A percentile compares a stretch with the other conserved stretches of the same genome.
phyloP scores from a whole-genome alignment of 805 yeast genomes.

The Yamadazyma endophytica region DNA sequence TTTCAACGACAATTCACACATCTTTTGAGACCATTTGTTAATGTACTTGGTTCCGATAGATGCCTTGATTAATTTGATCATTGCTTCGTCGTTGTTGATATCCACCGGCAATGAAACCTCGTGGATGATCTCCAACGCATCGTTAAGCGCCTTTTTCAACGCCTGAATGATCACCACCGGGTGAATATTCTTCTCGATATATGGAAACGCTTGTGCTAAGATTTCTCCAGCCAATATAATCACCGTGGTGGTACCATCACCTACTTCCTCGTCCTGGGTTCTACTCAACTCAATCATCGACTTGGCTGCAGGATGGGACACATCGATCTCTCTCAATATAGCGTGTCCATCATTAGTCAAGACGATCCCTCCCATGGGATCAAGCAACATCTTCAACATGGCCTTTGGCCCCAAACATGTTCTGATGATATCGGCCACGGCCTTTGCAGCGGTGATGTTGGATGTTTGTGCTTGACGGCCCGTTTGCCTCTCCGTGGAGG shows the following conservation, averaged over 20 bases:
- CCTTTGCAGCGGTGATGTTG: slow-evolving; percentile 98
- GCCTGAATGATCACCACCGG: slow-evolving; percentile 96
- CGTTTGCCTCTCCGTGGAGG: slow-evolving; percentile 86
- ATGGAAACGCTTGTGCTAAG: slow-evolving; percentile 90
- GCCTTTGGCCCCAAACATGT: slow-evolving; percentile 99
- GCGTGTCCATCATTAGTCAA: slow-evolving; percentile 99
- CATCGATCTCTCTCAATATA: slow-evolving; percentile 92
- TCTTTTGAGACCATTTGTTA: slow-evolving; percentile 81
- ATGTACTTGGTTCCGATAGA: slow-evolving; percentile 96
- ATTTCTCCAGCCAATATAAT: slow-evolving; percentile 97
- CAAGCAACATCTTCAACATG: slow-evolving; percentile 95
- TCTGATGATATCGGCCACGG: slow-evolving; percentile 95
- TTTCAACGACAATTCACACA: slow-evolving; percentile 83
- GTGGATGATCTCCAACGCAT: slow-evolving; percentile 85
- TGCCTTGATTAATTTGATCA: slow-evolving; percentile 81
- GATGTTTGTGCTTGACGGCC: slow-evolving; percentile 97
- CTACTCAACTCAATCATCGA: slow-evolving; percentile 95
- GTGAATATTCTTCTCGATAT: slow-evolving; percentile 90
- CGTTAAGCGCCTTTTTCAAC: slow-evolving; percentile 82
- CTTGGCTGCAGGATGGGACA: slow-evolving; percentile 98
- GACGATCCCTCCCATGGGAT: slow-evolving; percentile 95
- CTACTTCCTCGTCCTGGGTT: slow-evolving; percentile 98
- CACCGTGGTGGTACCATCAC: slow-evolving; percentile 98
- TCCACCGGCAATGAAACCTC: slow-evolving; percentile 83
- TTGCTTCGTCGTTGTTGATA: slow-evolving; percentile 74